Evolutionary conservation across 164 flowering plant genomes (phyloP).

Genomic region (Taxillus chinensis): DNA sequence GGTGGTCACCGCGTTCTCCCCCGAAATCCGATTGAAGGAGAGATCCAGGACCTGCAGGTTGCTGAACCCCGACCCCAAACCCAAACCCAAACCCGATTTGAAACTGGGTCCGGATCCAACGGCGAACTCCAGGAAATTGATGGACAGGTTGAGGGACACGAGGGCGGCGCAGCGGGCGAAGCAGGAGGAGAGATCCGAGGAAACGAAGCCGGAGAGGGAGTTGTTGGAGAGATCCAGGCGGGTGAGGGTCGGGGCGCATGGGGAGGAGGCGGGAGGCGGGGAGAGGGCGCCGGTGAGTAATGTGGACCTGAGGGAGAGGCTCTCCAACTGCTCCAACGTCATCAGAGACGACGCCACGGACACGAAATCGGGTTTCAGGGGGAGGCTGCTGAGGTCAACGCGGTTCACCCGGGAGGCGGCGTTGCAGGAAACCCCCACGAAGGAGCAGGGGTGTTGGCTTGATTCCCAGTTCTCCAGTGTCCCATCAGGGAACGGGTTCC

Average conservation of each 20-base stretch:
- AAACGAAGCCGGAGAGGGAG: conserved; percentile 39
- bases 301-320: conserved; percentile 22
- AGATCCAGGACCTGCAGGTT: conserved; percentile 52
- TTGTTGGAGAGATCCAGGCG: conserved; percentile 64
- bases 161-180: conserved; percentile 33
- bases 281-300: conserved; percentile 46
- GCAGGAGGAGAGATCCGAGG: conserved; percentile 25
- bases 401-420: conserved; percentile 34
- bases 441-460: conserved; percentile 37
- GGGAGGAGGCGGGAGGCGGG: conserved; percentile 12
- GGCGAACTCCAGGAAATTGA: conserved; percentile 15
- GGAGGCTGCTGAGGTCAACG: conserved; percentile 33
- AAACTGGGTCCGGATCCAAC: no score
- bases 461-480: conserved; percentile 39
- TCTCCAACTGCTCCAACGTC: conserved; percentile 30
- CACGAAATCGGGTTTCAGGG: conserved; percentile 29
- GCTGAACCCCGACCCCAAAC: conserved; percentile 11
- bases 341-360: conserved; percentile 34
- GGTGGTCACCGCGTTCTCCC: conserved; percentile 29
- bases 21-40: conserved; percentile 48
- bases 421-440: conserved; percentile 48
- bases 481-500: no score
- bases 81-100: neutral
- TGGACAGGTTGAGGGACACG: conserved; percentile 48
- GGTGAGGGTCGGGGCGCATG: conserved; percentile 29